Base-by-base conservation (phyloP, 371 early-diverging fungal species). In the Paraphysoderma sedebokerense region DNA sequence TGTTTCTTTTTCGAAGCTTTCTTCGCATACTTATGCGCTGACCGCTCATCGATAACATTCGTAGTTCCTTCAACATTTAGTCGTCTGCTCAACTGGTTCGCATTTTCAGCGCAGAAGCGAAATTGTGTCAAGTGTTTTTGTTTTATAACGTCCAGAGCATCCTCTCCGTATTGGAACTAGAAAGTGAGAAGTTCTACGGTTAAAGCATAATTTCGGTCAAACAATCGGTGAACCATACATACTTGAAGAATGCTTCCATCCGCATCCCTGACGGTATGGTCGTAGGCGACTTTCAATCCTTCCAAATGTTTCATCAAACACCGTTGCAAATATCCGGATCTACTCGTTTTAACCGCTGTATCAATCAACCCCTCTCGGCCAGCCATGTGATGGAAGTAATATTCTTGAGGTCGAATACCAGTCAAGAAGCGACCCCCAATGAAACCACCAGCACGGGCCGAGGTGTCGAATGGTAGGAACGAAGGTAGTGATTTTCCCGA, bases 301-400 rank as follows among this genome's bases (percentile, higher is more conserved):
- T 99, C 99, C 58, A 99, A 67, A 62, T 97, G 98, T 77, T 99
- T 99, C 59, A 98, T 90, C 57, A 99, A 77, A 78, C 99, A 98
- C 60, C 99, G 85, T 67, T 99, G 99, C 60, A 99, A 68, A 65
- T 99, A 99, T 37, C 99, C 99, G 9, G 98, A 97, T 59, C 95
- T 85, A 36, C 22, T 72, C 52, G 99, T 99, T 72, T 99, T 99
- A 63, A 99, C 98, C 49, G 99, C 99, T 2, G 99, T 99, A 74
- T 99, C 99, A 56, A 99, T 97, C 23, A 99, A 71, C 56, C 99
- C 99, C 79, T 99, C 99, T 68, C 99, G 92, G 59, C 99, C 99
- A 53, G 99, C 99, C 99, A 99, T 99, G 65, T 92, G 92, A 67
- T 81, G 81, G 74, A 83, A 87, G 60, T 81, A 82, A 63, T 77